These are phyloP conservation scores for Thelonectria rubi DNA, from an alignment of 2,329 filamentous ascomycete species.

Conservation along the genomic window DNA sequence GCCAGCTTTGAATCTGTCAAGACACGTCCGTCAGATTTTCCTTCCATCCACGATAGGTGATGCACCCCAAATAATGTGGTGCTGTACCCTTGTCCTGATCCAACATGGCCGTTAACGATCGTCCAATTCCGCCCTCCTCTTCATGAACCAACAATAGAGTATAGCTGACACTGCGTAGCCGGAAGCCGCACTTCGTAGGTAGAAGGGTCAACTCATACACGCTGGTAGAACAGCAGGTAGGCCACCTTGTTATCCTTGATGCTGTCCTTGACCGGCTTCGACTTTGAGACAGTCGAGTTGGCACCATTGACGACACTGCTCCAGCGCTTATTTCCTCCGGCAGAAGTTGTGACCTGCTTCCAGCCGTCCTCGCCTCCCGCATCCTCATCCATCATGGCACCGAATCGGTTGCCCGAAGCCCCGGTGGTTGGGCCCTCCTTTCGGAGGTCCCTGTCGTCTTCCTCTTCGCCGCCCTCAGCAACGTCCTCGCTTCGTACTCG, in stretches of 20 bases:
- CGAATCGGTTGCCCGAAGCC: constrained; percentile 76
- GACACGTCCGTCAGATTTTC: constrained; percentile 33
- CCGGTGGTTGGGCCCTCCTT: constrained; percentile 42
- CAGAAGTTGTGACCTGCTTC: constrained; percentile 76
- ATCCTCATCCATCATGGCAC: constrained; percentile 73
- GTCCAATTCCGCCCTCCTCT: constrained; percentile 36
- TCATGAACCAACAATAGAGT: constrained; percentile 24
- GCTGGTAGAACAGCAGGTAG: constrained; percentile 95
- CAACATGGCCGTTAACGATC: constrained; percentile 41
- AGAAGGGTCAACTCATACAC: constrained; percentile 58
- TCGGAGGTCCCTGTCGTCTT: constrained; percentile 69
- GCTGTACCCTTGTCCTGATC: constrained; percentile 38
- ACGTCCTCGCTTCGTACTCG: constrained; percentile 89
- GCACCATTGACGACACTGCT: constrained; percentile 72
- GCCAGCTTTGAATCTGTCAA: constrained; percentile 35
- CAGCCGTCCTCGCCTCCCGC: constrained; percentile 76
- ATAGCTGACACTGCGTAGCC: not conserved
- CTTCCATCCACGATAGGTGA: constrained; percentile 36
- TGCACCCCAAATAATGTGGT: constrained; percentile 37
- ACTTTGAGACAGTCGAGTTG: constrained; percentile 63
- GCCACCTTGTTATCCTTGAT: constrained; percentile 96
- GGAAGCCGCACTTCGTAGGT: not conserved
- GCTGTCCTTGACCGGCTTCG: constrained; percentile 67
- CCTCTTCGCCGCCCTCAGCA: constrained; percentile 83
- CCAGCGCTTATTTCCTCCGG: constrained; percentile 76